Conservation (phyloP, 495 filamentous ascomycete species). For the Glonium stellatum region DNA sequence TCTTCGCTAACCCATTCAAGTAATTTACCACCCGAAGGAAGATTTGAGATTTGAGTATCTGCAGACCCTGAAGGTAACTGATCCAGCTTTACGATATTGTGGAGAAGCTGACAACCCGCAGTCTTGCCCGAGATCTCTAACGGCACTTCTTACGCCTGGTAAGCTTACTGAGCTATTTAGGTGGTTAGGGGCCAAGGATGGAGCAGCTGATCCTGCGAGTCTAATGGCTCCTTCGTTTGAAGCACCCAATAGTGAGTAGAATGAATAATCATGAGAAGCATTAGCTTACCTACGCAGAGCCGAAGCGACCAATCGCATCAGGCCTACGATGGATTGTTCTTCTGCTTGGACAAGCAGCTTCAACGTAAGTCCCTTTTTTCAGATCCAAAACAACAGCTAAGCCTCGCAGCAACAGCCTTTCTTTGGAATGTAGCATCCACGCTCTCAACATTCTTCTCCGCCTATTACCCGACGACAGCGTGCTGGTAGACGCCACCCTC, state of each 20-base stretch:
- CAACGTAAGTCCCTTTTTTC: background rate
- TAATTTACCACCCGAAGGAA: conserved; percentile 53
- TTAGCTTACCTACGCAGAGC: background rate
- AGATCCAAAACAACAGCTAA: background rate
- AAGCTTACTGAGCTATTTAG: background rate
- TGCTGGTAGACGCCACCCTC: conserved; percentile 5
- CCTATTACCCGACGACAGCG: conserved; percentile 20
- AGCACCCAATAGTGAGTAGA: background rate
- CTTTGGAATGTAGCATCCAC: conserved; percentile 1
- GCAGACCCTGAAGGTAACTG: conserved; percentile 10
- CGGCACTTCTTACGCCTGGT: background rate
- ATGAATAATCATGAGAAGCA: background rate
- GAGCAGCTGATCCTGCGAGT: background rate
- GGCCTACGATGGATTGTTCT: conserved; percentile 12
- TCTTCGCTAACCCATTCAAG: conserved; percentile 23
- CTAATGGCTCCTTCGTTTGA: background rate
- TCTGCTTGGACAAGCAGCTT: conserved; percentile 9
- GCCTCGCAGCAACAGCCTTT: background rate
- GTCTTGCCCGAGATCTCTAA: background rate
- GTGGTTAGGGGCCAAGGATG: background rate
- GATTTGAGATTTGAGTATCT: conserved; percentile 61
- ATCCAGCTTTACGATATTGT: background rate
- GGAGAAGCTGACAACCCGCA: background rate
- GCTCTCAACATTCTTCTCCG: conserved; percentile 14
- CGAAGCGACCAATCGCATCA: conserved; percentile 7